A percentile compares a stretch with the other conserved stretches of the same genome.
Evolutionary conservation across 495 filamentous ascomycete genomes (phyloP).

Genomic region (Hypoxylon cercidicola): DNA sequence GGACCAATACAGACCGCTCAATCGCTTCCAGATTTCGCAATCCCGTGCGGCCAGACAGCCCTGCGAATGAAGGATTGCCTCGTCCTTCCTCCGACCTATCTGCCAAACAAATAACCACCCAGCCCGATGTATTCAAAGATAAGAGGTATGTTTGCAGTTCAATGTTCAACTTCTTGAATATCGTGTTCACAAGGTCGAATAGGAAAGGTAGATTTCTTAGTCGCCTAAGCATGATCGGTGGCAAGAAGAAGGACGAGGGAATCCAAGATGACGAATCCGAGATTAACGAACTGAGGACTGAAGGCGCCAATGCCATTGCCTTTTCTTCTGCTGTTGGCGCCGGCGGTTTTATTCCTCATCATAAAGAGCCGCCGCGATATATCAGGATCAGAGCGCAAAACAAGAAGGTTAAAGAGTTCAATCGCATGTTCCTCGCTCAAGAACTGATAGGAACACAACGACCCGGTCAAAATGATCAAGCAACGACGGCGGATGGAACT

Average conservation of each 20-base stretch:
- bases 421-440: conserved; percentile 90
- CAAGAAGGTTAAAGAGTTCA: conserved; percentile 86
- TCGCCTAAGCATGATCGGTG: conserved; percentile 77
- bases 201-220: conserved; percentile 93
- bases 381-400: conserved; percentile 83
- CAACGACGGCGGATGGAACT: conserved; percentile 49
- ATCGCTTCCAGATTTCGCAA: conserved; percentile 74
- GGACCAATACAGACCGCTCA: conserved; percentile 79
- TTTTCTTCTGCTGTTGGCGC: conserved; percentile 78
- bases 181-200: conserved; percentile 39
- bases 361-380: conserved; percentile 91
- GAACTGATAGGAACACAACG: conserved; percentile 70
- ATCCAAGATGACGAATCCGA: conserved; percentile 78
- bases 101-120: conserved; percentile 39
- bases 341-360: conserved; percentile 83
- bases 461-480: conserved; percentile 19
- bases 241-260: conserved; percentile 72
- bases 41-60: conserved; percentile 61
- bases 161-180: conserved; percentile 7
- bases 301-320: conserved; percentile 83
- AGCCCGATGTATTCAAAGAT: conserved; percentile 62
- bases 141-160: conserved; percentile 68
- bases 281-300: conserved; percentile 72
- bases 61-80: conserved; percentile 54
- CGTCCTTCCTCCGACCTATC: conserved; percentile 51